Conservation (phyloP, 495 filamentous ascomycete genomes). For the Friedmanniomyces simplex region DNA sequence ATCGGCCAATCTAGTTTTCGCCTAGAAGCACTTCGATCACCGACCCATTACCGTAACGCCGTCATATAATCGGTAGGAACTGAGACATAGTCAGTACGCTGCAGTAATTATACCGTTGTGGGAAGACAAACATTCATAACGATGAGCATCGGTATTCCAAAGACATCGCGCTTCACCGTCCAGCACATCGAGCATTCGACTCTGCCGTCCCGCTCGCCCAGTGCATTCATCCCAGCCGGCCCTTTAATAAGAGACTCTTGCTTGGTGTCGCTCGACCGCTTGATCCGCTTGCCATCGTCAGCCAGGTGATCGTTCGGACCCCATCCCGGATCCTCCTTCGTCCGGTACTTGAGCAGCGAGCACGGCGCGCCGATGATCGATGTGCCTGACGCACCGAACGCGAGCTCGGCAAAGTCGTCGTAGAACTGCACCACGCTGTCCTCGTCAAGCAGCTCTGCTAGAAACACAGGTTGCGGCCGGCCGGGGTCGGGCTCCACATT, state of each 20-base stretch:
- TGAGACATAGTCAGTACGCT: slow-evolving; percentile 4
- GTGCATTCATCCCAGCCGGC: slow-evolving; percentile 61
- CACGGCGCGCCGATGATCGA: slow-evolving; percentile 68
- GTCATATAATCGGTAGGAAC: slow-evolving; percentile 17
- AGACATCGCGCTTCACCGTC: slow-evolving; percentile 92
- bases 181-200: slow-evolving; percentile 92
- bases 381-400: slow-evolving; percentile 79
- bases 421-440: slow-evolving; percentile 90
- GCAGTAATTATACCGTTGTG: not conserved
- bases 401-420: slow-evolving; percentile 84
- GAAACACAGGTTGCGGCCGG: slow-evolving; percentile 63
- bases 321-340: slow-evolving; percentile 50
- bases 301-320: slow-evolving; percentile 21
- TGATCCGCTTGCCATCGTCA: slow-evolving; percentile 14
- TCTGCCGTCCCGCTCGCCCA: slow-evolving; percentile 78
- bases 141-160: slow-evolving; percentile 97
- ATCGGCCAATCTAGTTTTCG: not conserved
- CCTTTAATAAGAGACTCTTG: slow-evolving; percentile 46
- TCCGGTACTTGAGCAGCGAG: slow-evolving; percentile 82
- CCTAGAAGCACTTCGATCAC: not conserved
- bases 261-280: not conserved
- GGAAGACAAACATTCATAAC: slow-evolving; percentile 77
- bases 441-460: slow-evolving; percentile 88
- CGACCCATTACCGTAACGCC: not conserved
- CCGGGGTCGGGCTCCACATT: slow-evolving; percentile 11